Conservation (phyloP, 108 stramenopile genomes). For the Craspedostauros australis region DNA sequence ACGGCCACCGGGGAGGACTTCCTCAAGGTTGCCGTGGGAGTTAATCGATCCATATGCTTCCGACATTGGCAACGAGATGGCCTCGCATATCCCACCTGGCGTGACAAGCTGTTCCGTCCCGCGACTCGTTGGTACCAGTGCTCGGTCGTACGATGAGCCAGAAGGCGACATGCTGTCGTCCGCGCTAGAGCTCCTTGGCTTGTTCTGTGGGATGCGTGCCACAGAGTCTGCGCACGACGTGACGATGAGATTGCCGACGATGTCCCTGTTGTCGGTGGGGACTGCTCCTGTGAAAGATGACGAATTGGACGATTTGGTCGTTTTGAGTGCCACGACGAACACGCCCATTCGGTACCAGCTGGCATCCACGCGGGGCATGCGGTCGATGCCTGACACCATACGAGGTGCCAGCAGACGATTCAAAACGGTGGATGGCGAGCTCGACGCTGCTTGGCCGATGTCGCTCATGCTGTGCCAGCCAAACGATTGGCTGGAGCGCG, state of each 20-base stretch:
- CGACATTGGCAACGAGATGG: conserved; percentile 57
- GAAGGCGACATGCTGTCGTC: too few relatives aligned
- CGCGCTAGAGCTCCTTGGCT: too few relatives aligned
- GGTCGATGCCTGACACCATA: too few relatives aligned
- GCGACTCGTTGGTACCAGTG: conserved; percentile 5
- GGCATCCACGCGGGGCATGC: conserved; percentile 40
- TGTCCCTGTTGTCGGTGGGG: not conserved
- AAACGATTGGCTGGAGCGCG: too few relatives aligned
- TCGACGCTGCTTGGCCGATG: too few relatives aligned
- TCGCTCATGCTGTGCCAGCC: too few relatives aligned
- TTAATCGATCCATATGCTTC: conserved; percentile 13
- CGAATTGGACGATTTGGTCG: too few relatives aligned
- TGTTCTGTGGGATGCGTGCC: conserved; percentile 18
- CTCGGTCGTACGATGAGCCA: too few relatives aligned
- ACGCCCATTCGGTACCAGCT: conserved; percentile 48
- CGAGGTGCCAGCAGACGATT: too few relatives aligned
- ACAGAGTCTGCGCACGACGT: conserved; percentile 51
- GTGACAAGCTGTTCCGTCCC: too few relatives aligned
- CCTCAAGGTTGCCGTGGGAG: conserved; percentile 17
- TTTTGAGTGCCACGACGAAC: conserved; percentile 55
- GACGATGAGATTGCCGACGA: conserved; percentile 49
- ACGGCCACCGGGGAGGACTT: conserved; percentile 72
- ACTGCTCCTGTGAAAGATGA: too few relatives aligned
- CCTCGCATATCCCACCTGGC: conserved; percentile 71
- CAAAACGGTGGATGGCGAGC: too few relatives aligned